These are phyloP conservation scores for Zea mays DNA, from an alignment of 176 grass and related monocot species.

Conservation along the genomic window DNA sequence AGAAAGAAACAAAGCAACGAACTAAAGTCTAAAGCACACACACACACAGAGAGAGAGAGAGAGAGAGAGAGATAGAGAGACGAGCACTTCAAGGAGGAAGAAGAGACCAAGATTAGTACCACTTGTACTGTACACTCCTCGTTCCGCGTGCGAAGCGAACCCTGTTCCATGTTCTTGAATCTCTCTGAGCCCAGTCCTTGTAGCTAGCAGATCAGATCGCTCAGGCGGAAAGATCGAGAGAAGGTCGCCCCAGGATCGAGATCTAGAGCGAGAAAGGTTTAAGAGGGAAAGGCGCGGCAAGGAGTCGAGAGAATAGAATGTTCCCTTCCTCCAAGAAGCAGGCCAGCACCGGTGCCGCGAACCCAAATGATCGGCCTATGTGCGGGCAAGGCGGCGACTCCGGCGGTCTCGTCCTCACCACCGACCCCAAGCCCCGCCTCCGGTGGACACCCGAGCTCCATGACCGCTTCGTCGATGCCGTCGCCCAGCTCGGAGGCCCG, in stretches of 20 bases:
- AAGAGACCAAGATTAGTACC: constrained; percentile 43
- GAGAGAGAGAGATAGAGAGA: constrained; percentile 31
- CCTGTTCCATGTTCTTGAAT: constrained; percentile 99
- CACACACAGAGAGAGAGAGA: constrained; percentile 16
- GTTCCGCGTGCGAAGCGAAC: constrained; percentile 63
- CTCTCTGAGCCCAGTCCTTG: constrained; percentile 73
- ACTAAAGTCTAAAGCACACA: constrained; percentile 54
- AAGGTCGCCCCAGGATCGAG: constrained; percentile 41
- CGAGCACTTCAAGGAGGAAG: constrained; percentile 39
- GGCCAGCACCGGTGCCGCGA: constrained; percentile 43
- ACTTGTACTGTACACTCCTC: constrained; percentile 34
- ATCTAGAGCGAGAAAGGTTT: constrained; percentile 63
- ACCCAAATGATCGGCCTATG: constrained; percentile 66
- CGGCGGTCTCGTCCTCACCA: constrained; percentile 93
- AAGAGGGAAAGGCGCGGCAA: constrained; percentile 38
- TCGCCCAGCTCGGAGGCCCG: constrained; percentile 88
- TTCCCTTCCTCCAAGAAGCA: constrained; percentile 95
- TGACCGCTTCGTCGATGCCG: constrained; percentile 91
- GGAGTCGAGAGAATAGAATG: constrained; percentile 60
- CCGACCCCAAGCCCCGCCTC: constrained; percentile 96
- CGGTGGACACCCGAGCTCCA: constrained; percentile 96
- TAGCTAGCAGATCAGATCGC: constrained; percentile 58
- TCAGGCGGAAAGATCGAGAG: constrained; percentile 40
- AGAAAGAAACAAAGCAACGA: constrained; percentile 51
- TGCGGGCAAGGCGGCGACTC: constrained; percentile 81